A percentile compares a stretch with the other conserved stretches of the same genome.
Conservation (phyloP, 1,284 basidiomycete species). For the Naganishia liquefaciens region DNA sequence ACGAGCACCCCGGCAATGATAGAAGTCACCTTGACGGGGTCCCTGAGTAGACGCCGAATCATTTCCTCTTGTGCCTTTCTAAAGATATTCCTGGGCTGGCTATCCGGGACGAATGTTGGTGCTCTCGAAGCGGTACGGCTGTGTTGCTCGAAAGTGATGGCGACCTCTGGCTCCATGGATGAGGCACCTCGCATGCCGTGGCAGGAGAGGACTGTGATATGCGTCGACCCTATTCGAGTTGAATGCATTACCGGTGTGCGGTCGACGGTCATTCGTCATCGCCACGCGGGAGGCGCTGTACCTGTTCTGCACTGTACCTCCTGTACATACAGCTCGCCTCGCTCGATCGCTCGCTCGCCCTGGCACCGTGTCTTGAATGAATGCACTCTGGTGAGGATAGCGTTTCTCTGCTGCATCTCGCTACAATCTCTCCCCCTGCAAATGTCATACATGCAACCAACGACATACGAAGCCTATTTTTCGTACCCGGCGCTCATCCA, state of each 20-base stretch:
- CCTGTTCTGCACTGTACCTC: too few species aligned
- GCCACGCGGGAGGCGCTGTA: neutral
- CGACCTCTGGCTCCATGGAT: slow-evolving; percentile 13
- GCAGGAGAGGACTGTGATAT: neutral
- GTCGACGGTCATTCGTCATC: slow-evolving; percentile 10
- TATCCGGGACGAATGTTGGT: neutral
- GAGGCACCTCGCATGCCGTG: neutral
- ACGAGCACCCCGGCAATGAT: slow-evolving; percentile 20
- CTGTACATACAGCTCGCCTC: too few species aligned
- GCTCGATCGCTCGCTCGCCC: neutral
- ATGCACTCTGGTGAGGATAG: too few species aligned
- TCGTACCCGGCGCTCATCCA: slow-evolving; percentile 17
- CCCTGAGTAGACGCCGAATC: slow-evolving; percentile 16
- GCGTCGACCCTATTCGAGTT: neutral
- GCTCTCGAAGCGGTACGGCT: neutral
- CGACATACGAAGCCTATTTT: slow-evolving; percentile 6
- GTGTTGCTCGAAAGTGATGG: neutral
- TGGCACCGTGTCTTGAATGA: too few species aligned
- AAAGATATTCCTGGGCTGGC: neutral
- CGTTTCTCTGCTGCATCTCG: too few species aligned
- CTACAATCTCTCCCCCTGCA: neutral
- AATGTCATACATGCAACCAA: neutral
- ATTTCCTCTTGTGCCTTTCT: slow-evolving; percentile 2
- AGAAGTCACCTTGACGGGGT: slow-evolving; percentile 21
- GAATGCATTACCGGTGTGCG: too few species aligned